phyloP scores from a whole-genome alignment of 225 moss, liverwort and hornwort genomes.

The Lunularia cruciata region DNA sequence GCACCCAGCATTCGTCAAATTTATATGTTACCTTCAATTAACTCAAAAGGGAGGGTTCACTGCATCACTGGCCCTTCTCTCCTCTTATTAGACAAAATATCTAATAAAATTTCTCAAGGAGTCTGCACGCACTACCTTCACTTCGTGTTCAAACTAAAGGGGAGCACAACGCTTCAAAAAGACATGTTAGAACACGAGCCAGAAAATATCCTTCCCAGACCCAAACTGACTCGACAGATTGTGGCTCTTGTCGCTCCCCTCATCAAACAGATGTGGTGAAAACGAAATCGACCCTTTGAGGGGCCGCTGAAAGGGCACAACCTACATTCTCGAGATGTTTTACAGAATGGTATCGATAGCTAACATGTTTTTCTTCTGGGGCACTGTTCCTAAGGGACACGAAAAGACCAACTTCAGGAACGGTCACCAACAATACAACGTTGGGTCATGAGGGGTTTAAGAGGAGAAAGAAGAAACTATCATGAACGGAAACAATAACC shows the following conservation, averaged over 20 bases:
- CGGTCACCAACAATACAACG: background rate
- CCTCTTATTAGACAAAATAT: too few species aligned
- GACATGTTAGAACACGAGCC: background rate
- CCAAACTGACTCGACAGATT: slow-evolving; percentile 4
- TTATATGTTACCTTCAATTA: too few species aligned
- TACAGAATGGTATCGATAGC: background rate
- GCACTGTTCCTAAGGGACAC: too few species aligned
- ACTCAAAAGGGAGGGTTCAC: too few species aligned
- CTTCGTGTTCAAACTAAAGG: background rate
- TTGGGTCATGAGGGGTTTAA: background rate
- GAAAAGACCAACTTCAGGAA: too few species aligned
- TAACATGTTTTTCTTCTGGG: too few species aligned
- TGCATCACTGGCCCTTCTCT: slow-evolving; percentile 13
- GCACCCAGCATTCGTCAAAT: slow-evolving; percentile 22
- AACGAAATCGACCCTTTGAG: background rate
- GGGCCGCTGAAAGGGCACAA: slow-evolving; percentile 3
- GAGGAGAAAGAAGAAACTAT: background rate
- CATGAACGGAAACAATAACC: background rate
- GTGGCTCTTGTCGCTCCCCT: background rate
- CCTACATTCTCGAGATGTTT: background rate
- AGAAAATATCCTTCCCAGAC: background rate
- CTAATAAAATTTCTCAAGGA: background rate
- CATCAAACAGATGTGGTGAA: slow-evolving; percentile 1
- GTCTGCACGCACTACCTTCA: background rate
- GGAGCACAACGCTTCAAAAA: too few species aligned